These are phyloP conservation scores for Cladosporium phlei DNA, from an alignment of 2,329 filamentous ascomycete genomes.

Conservation along the genomic window DNA sequence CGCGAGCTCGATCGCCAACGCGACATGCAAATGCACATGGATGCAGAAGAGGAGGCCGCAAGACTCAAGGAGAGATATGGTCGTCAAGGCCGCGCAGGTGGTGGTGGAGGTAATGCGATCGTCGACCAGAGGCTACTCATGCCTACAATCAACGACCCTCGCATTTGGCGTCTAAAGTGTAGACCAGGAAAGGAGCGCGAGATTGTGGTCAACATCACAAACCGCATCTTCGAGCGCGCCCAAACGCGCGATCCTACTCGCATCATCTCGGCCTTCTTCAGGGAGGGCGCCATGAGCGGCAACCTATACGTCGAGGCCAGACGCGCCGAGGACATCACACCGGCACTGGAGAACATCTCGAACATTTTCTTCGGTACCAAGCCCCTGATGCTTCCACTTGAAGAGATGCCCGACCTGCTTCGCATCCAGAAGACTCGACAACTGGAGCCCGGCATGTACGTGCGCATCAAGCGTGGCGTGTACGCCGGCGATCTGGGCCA, in stretches of 20 bases:
- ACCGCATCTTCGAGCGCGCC: conserved; percentile 75
- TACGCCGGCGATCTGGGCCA: conserved; percentile 88
- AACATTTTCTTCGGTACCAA: conserved; percentile 87
- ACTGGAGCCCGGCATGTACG: conserved; percentile 83
- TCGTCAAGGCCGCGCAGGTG: conserved; percentile 57
- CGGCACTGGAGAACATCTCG: conserved; percentile 75
- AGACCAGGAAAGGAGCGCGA: conserved; percentile 95
- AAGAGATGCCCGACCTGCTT: conserved; percentile 96
- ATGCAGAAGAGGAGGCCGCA: conserved; percentile 89
- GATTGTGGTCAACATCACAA: conserved; percentile 80
- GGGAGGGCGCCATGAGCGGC: conserved; percentile 82
- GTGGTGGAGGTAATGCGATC: conserved; percentile 65
- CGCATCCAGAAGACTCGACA: conserved; percentile 81
- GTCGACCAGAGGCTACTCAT: conserved; percentile 82
- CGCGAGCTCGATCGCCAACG: conserved; percentile 89
- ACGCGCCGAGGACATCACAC: conserved; percentile 77
- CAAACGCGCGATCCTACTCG: conserved; percentile 74
- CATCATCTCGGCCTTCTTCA: conserved; percentile 89
- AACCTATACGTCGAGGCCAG: conserved; percentile 93
- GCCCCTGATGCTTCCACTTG: conserved; percentile 84
- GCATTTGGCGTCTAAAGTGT: conserved; percentile 90
- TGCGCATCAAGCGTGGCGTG: conserved; percentile 75
- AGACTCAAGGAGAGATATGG: conserved; percentile 84
- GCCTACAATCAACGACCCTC: conserved; percentile 89
- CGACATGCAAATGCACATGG: conserved; percentile 79